Evolutionary conservation across 2,329 filamentous ascomycete genomes (phyloP), one percentile per base, ranked within the genome.

Genomic region (Leptographium lundbergii): DNA sequence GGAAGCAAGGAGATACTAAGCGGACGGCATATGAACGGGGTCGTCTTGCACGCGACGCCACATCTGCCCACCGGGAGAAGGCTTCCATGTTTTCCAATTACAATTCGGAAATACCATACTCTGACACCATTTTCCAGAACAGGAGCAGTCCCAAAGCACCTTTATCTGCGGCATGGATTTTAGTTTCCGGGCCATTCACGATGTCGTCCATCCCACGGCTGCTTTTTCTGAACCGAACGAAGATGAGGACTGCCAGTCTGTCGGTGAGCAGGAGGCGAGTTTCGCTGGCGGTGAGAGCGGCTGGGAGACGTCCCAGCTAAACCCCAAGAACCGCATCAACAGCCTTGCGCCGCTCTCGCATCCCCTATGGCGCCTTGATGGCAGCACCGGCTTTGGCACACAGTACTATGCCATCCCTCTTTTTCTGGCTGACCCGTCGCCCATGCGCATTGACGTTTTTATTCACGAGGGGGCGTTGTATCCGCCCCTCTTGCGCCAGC

Each of bases 321-420:
- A 85, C 62, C 81, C 81, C 9, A 82, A 81, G 67, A 84, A 83
- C 65, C 75, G 81, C 60, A 78, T 84, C 66, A 75, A 84, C 66
- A 81, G 79, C 62, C 74, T 85, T 19, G 74, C 73, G 3, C 68
- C 71, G 9, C 73, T 74, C 2, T 56, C 64, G 17, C 64, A 69
- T 0, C 74, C 80, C 2, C 67, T 79, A 9, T 85, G 81, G 81
- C 75, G 78, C 39, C 77, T 85, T 54, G 81, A 85, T 63, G 81
- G 81, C 55, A 80, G 76, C 64, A 77, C 78, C 25, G 77, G 75
- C 22, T 73, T 80, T 58, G 81, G 81, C 5, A 82, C 78, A 13
- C 81, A 83, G 66, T 81, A 78, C 65, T 84, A 79, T 66, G 76
- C 74, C 32, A 66, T 81, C 4, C 81, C 82, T 19, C 69, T 80